A percentile compares a stretch with the other conserved stretches of the same genome.
These are phyloP conservation scores for Melastoma malabathricum DNA, from an alignment of 345 rosid genomes.

Conservation along the genomic window DNA sequence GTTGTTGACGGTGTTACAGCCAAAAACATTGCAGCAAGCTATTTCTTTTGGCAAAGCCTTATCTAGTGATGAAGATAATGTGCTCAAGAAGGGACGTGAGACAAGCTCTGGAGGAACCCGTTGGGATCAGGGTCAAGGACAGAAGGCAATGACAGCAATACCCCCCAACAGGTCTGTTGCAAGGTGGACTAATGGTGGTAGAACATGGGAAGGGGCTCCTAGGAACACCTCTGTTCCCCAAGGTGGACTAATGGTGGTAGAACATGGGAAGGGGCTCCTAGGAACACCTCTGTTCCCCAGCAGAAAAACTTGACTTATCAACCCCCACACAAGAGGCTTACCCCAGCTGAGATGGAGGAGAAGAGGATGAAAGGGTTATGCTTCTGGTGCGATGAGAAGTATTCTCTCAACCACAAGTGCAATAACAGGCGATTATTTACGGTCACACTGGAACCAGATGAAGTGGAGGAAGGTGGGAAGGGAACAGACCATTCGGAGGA, in stretches of 20 bases:
- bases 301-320: background rate
- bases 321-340: background rate
- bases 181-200: no score
- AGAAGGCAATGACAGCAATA: no score
- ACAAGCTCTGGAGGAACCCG: no score
- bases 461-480: background rate
- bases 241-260: no score
- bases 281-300: no score
- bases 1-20: background rate
- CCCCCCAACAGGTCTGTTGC: no score
- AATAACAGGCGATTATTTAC: background rate
- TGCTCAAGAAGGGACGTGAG: no score
- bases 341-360: background rate
- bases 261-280: no score
- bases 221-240: no score
- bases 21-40: background rate
- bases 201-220: no score
- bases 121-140: no score
- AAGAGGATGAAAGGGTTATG: background rate
- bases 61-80: no score
- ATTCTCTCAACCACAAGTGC: background rate
- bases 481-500: background rate
- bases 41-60: background rate
- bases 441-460: background rate
- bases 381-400: slow-evolving; percentile 1